Evolutionary conservation across 2,329 filamentous ascomycete genomes (phyloP).

Genomic region (Cercospora zeae-maydis): DNA sequence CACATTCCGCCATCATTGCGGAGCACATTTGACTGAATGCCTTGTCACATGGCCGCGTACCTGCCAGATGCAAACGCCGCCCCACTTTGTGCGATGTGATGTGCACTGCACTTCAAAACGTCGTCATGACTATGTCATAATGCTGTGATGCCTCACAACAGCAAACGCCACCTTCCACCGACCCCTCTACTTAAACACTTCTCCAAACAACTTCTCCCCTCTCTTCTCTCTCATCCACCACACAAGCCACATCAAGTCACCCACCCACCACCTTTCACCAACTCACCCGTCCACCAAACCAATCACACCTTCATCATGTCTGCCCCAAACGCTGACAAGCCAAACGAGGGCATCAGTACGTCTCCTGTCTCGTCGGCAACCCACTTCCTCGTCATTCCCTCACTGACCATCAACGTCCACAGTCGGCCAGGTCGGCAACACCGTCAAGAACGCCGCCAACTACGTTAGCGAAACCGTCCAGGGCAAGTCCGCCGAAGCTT

Average conservation of each 20-base stretch:
- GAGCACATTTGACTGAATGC: background rate
- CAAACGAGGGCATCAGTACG: slow-evolving; percentile 42
- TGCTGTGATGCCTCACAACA: background rate
- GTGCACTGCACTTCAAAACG: background rate
- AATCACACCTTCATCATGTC: slow-evolving; percentile 38
- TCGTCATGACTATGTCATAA: background rate
- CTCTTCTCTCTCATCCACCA: slow-evolving; percentile 1
- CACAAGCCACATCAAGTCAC: slow-evolving; percentile 5
- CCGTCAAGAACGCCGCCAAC: slow-evolving; percentile 56
- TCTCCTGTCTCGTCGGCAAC: no score
- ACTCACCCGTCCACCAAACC: slow-evolving; percentile 5
- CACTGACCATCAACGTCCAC: background rate
- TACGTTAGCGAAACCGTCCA: slow-evolving; percentile 65
- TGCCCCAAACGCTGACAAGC: slow-evolving; percentile 44
- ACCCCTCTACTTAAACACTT: slow-evolving; percentile 2
- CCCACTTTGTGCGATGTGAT: no score
- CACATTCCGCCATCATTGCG: background rate
- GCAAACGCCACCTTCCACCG: background rate
- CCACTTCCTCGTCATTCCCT: background rate
- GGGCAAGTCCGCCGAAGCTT: slow-evolving; percentile 53
- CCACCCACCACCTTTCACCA: background rate
- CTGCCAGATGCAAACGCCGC: background rate
- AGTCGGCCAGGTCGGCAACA: slow-evolving; percentile 41
- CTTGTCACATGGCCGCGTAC: background rate
- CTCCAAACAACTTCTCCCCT: background rate